phyloP scores from a whole-genome alignment of 768 basidiomycete genomes.

The Suillus cothurnatus region DNA sequence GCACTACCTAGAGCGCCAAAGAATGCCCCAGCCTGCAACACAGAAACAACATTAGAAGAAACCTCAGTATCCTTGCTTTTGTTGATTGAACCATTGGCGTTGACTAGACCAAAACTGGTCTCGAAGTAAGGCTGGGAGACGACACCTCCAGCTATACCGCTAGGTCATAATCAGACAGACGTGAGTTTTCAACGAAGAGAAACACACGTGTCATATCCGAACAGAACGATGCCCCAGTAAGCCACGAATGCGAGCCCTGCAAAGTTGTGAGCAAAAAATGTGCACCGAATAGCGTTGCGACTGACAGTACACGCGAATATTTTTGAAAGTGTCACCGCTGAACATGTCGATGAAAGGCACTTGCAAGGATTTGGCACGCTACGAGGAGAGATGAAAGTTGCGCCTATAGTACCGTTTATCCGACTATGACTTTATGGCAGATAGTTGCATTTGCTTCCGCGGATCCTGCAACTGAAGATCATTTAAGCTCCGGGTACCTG shows the following conservation, averaged over 20 bases:
- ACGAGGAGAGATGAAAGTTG: not conserved
- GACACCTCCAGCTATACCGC: constrained; percentile 71
- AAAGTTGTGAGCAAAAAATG: not conserved
- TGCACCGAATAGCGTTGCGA: not conserved
- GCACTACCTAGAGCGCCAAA: constrained; percentile 82
- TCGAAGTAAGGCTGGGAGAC: constrained; percentile 65
- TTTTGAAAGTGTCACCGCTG: constrained; percentile 35
- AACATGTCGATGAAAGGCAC: constrained; percentile 5
- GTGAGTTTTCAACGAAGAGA: not conserved
- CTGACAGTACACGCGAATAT: constrained; percentile 70
- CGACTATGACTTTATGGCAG: not conserved
- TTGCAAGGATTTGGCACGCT: not conserved
- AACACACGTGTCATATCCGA: constrained; percentile 76
- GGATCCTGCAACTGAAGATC: not conserved
- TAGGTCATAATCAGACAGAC: constrained; percentile 19
- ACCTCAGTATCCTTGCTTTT: constrained; percentile 47
- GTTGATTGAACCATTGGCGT: constrained; percentile 45
- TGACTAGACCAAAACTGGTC: constrained; percentile 58
- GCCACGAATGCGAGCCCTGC: constrained; percentile 72
- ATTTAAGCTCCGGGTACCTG: not conserved
- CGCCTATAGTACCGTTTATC: not conserved
- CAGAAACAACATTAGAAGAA: constrained; percentile 85
- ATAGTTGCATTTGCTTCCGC: not conserved
- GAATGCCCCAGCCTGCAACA: constrained; percentile 86
- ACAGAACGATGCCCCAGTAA: constrained; percentile 82